Conservation (phyloP, 2,329 filamentous ascomycete genomes). For the Fusarium sp. region DNA sequence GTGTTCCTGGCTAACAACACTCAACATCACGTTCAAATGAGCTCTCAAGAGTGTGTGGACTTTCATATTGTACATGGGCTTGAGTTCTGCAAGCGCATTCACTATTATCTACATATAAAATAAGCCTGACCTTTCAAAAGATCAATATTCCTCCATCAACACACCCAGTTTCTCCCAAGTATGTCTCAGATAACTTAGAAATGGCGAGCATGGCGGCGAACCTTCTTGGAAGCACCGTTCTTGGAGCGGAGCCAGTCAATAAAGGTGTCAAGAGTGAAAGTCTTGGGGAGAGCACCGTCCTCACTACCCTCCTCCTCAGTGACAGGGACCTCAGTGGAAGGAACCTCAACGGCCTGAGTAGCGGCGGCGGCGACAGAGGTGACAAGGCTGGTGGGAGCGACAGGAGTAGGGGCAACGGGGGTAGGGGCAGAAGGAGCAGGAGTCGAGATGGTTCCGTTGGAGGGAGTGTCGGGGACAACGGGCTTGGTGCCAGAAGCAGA, state of each 20-base stretch:
- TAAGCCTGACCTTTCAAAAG: neutral
- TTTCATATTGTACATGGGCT: neutral
- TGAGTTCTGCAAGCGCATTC: neutral
- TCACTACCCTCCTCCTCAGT: neutral
- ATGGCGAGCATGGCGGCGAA: conserved; percentile 36
- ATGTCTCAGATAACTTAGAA: conserved; percentile 14
- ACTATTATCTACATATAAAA: conserved; percentile 6
- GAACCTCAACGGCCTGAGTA: neutral
- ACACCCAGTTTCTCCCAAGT: accelerated
- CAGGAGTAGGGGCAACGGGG: conserved; percentile 1
- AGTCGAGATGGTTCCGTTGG: conserved; percentile 4
- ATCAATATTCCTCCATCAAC: neutral
- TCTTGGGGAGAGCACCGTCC: conserved; percentile 29
- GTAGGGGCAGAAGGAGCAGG: conserved; percentile 3
- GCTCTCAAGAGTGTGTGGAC: accelerated
- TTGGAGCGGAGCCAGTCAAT: conserved; percentile 28
- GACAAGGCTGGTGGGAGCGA: neutral
- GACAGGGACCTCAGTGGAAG: neutral
- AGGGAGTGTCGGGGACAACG: conserved; percentile 8
- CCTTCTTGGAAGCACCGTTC: conserved; percentile 15
- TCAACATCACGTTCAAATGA: accelerated
- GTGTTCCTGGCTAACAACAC: too few relatives aligned
- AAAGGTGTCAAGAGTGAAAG: conserved; percentile 39
- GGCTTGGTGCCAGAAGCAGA: conserved; percentile 23
- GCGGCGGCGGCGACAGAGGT: neutral